Percentiles rank a stretch among this genome's conserved stretches.
Evolutionary conservation across 1,284 basidiomycete genomes (phyloP).

Genomic region (Hymenochaete sp.): DNA sequence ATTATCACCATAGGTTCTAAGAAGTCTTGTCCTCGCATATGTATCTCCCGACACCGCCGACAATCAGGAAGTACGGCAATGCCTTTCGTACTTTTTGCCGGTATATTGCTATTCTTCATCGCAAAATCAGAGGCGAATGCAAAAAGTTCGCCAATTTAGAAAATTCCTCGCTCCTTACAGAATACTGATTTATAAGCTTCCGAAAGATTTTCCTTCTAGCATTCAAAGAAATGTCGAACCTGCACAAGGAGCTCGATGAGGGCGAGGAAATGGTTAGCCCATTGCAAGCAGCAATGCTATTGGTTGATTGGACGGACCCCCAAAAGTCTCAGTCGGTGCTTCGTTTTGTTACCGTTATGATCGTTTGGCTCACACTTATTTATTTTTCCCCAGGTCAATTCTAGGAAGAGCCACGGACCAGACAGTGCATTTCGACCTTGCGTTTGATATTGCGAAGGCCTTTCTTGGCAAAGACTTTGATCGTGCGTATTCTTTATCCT

Average conservation of each 20-base stretch:
- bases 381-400: constrained; percentile 27
- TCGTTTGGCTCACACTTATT: not conserved
- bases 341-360: constrained; percentile 22
- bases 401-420: constrained; percentile 36
- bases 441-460: constrained; percentile 61
- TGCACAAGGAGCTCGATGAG: constrained; percentile 66
- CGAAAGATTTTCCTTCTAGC: constrained; percentile 72
- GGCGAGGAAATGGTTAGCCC: constrained; percentile 77
- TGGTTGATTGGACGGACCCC: constrained; percentile 93
- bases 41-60: constrained; percentile 80
- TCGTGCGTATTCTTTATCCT: constrained; percentile 28
- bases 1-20: constrained; percentile 51
- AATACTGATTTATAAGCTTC: constrained; percentile 8
- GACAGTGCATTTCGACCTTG: constrained; percentile 71
- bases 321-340: constrained; percentile 62
- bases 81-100: constrained; percentile 93
- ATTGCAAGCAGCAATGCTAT: constrained; percentile 72
- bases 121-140: constrained; percentile 73
- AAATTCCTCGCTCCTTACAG: not conserved
- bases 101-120: constrained; percentile 85
- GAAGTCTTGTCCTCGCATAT: constrained; percentile 75
- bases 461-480: constrained; percentile 42
- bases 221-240: constrained; percentile 60
- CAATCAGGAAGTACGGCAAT: constrained; percentile 87
- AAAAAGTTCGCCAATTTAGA: constrained; percentile 45